Evolutionary conservation across 2,329 filamentous ascomycete species (phyloP).

Genomic region (Fonsecaea pugnacius): DNA sequence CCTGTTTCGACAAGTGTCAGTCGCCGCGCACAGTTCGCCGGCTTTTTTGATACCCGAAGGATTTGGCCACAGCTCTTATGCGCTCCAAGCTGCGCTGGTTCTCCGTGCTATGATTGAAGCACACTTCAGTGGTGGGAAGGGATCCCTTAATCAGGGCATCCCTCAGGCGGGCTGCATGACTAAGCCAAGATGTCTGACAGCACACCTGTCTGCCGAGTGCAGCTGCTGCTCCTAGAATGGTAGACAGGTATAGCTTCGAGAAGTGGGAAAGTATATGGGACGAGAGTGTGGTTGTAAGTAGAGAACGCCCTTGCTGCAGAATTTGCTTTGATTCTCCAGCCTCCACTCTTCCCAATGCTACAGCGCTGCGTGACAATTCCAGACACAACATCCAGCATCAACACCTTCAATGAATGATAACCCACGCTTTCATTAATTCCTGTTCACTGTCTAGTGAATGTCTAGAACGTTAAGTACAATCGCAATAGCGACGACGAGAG

Average conservation of each 20-base stretch:
- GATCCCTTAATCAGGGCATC: background rate
- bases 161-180: background rate
- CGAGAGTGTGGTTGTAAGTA: background rate
- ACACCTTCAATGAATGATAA: background rate
- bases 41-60: background rate
- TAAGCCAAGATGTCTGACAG: background rate
- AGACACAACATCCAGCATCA: too few species aligned
- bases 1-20: conserved; percentile 13
- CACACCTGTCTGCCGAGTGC: background rate
- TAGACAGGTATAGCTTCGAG: background rate
- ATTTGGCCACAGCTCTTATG: background rate
- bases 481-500: background rate
- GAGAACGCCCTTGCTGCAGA: background rate
- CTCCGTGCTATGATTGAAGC: background rate
- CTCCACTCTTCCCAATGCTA: background rate
- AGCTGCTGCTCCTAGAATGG: background rate
- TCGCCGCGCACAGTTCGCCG: background rate
- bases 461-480: background rate
- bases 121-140: background rate
- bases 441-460: background rate
- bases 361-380: background rate
- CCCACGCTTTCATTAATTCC: background rate
- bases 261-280: background rate
- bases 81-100: background rate
- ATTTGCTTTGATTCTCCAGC: background rate